Percentiles rank a stretch among this genome's conserved stretches.
Conservation (phyloP, 2,329 filamentous ascomycete species). For the Exophiala sp. region DNA sequence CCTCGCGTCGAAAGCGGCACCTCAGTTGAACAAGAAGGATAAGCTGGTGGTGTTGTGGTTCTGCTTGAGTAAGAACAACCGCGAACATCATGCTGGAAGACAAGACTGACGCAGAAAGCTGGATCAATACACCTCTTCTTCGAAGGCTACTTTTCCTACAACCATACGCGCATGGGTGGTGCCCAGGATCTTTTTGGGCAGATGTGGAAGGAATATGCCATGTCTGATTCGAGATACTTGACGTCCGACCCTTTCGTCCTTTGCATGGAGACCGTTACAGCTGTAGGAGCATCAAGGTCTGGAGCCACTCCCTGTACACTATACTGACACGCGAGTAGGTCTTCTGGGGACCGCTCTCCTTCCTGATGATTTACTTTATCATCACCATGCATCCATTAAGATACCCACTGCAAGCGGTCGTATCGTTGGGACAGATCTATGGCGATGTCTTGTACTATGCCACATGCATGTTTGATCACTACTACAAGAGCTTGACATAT, state of each 20-base stretch:
- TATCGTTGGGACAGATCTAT: slow-evolving; percentile 62
- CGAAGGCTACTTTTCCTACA: slow-evolving; percentile 76
- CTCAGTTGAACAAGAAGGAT: slow-evolving; percentile 53
- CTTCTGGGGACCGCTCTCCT: slow-evolving; percentile 61
- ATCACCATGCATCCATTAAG: slow-evolving; percentile 54
- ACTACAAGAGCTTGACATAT: slow-evolving; percentile 52
- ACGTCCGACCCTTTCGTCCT: slow-evolving; percentile 66
- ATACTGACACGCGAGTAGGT: slow-evolving; percentile 37
- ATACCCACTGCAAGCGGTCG: slow-evolving; percentile 57
- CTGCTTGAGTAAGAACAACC: slow-evolving; percentile 58
- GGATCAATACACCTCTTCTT: slow-evolving; percentile 70
- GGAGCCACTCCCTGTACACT: slow-evolving; percentile 3
- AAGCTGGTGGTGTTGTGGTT: slow-evolving; percentile 69
- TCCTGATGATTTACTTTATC: slow-evolving; percentile 55
- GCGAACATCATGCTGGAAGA: background rate
- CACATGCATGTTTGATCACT: slow-evolving; percentile 60
- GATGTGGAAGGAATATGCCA: slow-evolving; percentile 88
- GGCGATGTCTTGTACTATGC: slow-evolving; percentile 63
- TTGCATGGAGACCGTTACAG: background rate
- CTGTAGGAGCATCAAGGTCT: background rate
- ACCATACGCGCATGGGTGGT: slow-evolving; percentile 63
- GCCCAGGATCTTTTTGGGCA: slow-evolving; percentile 74
- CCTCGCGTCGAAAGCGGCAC: slow-evolving; percentile 52
- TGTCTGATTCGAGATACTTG: slow-evolving; percentile 83
- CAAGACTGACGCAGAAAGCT: slow-evolving; percentile 32